phyloP scores from a whole-genome alignment of 2,329 filamentous ascomycete genomes.

The Fusarium decemcellulare region DNA sequence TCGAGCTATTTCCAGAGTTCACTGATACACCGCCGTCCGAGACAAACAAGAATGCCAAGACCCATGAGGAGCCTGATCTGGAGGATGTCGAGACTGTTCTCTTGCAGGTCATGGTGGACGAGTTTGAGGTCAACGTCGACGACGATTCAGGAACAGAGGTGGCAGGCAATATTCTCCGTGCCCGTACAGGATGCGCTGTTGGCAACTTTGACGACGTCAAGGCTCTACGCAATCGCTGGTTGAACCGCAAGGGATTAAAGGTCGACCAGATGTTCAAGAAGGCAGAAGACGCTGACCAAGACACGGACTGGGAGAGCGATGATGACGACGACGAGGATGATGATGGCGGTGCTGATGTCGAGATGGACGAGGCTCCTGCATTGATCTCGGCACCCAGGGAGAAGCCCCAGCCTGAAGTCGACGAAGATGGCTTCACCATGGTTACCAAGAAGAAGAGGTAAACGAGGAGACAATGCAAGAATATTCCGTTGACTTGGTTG shows the following conservation, averaged over 20 bases:
- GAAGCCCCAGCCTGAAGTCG: constrained; percentile 78
- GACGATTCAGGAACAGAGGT: constrained; percentile 87
- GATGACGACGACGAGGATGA: constrained; percentile 74
- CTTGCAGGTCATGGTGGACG: constrained; percentile 92
- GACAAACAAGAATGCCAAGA: constrained; percentile 42
- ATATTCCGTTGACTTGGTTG: not conserved
- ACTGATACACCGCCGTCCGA: constrained; percentile 51
- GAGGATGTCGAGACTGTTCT: constrained; percentile 88
- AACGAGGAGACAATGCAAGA: constrained; percentile 44
- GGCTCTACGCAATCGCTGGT: constrained; percentile 73
- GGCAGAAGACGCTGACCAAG: constrained; percentile 68
- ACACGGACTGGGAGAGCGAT: constrained; percentile 73
- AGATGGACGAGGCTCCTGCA: constrained; percentile 79
- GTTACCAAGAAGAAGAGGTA: constrained; percentile 78
- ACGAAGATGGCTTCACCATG: constrained; percentile 86
- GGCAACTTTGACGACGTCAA: constrained; percentile 78
- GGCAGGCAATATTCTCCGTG: constrained; percentile 78
- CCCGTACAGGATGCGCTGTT: constrained; percentile 74
- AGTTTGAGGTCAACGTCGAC: constrained; percentile 94
- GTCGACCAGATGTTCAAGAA: constrained; percentile 68
- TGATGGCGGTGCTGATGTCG: constrained; percentile 69
- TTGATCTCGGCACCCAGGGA: constrained; percentile 71
- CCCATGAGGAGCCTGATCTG: constrained; percentile 71
- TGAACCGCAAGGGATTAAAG: constrained; percentile 72
- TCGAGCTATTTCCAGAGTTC: constrained; percentile 84